Evolutionary conservation across 208 protist genomes (phyloP).

Genomic region (Porcisia hertigi): DNA sequence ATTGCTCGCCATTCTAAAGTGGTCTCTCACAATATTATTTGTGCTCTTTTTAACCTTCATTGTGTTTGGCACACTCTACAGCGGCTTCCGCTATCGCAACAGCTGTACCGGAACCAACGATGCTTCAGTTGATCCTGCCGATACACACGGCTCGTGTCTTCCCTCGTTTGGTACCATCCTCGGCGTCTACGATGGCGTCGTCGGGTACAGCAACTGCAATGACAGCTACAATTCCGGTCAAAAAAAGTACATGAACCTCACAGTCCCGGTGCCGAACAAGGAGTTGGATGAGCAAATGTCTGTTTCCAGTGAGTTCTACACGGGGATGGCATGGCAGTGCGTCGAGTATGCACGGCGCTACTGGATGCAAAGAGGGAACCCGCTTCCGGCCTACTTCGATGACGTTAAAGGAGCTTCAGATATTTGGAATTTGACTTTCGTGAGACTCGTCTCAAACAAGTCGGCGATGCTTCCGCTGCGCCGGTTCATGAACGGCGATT

Average conservation of each 20-base stretch:
- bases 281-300: neutral
- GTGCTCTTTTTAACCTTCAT: conserved; percentile 26
- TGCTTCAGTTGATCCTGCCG: neutral
- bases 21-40: conserved; percentile 17
- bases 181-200: conserved; percentile 48
- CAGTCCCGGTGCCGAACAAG: neutral
- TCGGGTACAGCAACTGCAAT: conserved; percentile 79
- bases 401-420: conserved; percentile 61
- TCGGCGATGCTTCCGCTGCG: conserved; percentile 36
- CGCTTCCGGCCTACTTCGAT: conserved; percentile 57
- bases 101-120: conserved; percentile 3
- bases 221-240: conserved; percentile 36
- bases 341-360: conserved; percentile 88
- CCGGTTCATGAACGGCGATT: conserved; percentile 43
- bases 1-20: conserved; percentile 28
- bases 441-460: conserved; percentile 38
- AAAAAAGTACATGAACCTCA: conserved; percentile 27
- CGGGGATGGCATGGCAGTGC: conserved; percentile 82
- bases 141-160: conserved; percentile 1
- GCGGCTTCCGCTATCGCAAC: conserved; percentile 3
- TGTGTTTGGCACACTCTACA: conserved; percentile 26
- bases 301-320: conserved; percentile 8
- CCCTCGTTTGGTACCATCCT: conserved; percentile 55
- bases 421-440: conserved; percentile 60
- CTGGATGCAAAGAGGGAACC: conserved; percentile 66